Evolutionary conservation across 352 stramenopile species (phyloP).

Genomic region (Phytophthora citricola): DNA sequence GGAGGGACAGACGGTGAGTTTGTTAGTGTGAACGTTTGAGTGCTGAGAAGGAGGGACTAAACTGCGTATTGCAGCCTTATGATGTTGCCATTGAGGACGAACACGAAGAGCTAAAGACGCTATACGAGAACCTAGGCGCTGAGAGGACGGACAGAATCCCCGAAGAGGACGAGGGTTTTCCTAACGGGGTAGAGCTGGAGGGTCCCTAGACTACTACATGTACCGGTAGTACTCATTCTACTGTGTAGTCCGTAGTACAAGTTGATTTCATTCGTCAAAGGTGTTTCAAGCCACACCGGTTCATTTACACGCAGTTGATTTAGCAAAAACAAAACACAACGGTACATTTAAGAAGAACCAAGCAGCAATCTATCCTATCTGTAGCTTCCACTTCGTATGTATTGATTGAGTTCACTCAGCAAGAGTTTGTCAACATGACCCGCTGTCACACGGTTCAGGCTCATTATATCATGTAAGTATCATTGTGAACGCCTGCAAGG

Average conservation of each 20-base stretch:
- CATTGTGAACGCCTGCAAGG: conserved; percentile 54
- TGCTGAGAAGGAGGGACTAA: not conserved
- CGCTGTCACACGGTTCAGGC: conserved; percentile 59
- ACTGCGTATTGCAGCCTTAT: conserved; percentile 43
- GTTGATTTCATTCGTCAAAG: not conserved
- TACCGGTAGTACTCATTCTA: no score
- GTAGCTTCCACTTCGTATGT: conserved; percentile 4
- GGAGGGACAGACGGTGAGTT: conserved; percentile 58
- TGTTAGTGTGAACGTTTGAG: not conserved
- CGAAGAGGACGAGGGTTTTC: conserved; percentile 36
- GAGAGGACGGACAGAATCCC: conserved; percentile 53
- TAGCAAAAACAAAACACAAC: no score
- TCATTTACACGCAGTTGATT: no score
- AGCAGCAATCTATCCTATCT: no score
- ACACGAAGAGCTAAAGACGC: conserved; percentile 51
- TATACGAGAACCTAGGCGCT: conserved; percentile 58
- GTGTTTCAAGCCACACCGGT: not conserved
- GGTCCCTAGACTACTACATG: conserved; percentile 15
- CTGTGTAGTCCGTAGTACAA: not conserved
- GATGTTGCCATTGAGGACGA: conserved; percentile 74
- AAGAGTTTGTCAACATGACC: conserved; percentile 63
- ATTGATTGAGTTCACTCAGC: conserved; percentile 61
- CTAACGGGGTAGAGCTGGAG: conserved; percentile 30
- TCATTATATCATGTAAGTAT: conserved; percentile 87
- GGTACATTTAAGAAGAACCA: no score